Percentiles rank a stretch among this genome's conserved stretches.
Conservation (phyloP, 164 flowering plant species). For the Annona cherimola region DNA sequence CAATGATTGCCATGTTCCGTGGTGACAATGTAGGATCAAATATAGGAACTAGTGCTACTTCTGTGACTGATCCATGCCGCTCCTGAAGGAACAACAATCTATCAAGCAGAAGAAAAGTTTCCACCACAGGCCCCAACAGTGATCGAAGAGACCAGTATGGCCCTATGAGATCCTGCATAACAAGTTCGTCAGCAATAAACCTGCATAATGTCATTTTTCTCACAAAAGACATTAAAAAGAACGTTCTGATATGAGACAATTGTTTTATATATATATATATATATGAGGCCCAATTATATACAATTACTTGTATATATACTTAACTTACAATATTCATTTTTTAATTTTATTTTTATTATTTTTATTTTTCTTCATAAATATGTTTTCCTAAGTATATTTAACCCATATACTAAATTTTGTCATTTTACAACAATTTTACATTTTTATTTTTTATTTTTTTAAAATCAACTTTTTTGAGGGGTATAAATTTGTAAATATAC, state of each 20-base stretch:
- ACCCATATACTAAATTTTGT: too few species aligned
- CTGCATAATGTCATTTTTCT: neutral
- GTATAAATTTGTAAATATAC: too few species aligned
- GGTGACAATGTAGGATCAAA: constrained; percentile 85
- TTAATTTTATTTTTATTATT: too few species aligned
- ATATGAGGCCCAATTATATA: too few species aligned
- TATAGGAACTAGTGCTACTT: constrained; percentile 47
- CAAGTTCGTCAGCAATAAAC: neutral
- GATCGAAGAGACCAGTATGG: constrained; percentile 90
- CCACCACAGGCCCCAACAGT: constrained; percentile 74
- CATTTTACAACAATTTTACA: too few species aligned
- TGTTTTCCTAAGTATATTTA: too few species aligned
- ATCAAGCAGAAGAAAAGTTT: constrained; percentile 81
- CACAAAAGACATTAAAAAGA: neutral
- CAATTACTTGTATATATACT: too few species aligned
- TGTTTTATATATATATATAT: too few species aligned
- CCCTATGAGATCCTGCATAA: constrained; percentile 65
- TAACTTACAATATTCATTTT: too few species aligned
- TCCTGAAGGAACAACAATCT: constrained; percentile 83
- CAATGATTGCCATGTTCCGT: constrained; percentile 77
- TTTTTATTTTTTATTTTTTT: too few species aligned
- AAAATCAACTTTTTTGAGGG: too few species aligned
- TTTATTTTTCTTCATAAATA: too few species aligned
- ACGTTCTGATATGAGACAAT: neutral
- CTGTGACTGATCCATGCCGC: constrained; percentile 43